Evolutionary conservation across 495 filamentous ascomycete species (phyloP).

Genomic region (Chaetomium tenue): DNA sequence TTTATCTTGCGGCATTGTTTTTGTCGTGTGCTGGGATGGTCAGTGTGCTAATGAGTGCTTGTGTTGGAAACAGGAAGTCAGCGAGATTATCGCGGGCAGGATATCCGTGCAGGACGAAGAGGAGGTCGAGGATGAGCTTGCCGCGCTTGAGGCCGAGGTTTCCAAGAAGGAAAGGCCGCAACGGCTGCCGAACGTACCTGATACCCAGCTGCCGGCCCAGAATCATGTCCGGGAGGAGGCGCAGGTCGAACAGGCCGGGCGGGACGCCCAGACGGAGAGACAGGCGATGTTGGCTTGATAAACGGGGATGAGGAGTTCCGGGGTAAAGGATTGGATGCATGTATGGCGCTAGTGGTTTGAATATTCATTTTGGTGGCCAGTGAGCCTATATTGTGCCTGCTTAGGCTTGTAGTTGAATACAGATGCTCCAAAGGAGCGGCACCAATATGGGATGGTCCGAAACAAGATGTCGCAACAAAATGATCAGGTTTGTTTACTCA

Average conservation of each 20-base stretch:
- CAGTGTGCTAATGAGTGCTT: not conserved
- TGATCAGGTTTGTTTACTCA: not conserved
- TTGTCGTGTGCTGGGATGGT: too few species aligned
- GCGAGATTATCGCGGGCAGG: constrained; percentile 79
- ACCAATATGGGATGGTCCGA: not conserved
- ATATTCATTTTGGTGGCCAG: not conserved
- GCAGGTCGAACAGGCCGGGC: constrained; percentile 31
- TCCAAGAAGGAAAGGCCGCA: constrained; percentile 8
- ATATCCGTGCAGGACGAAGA: constrained; percentile 94
- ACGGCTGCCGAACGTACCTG: constrained; percentile 61
- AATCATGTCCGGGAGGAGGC: constrained; percentile 25
- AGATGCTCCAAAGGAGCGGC: not conserved
- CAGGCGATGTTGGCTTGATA: constrained; percentile 48
- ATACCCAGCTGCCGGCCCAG: constrained; percentile 40
- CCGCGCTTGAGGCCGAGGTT: constrained; percentile 70
- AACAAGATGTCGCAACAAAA: not conserved
- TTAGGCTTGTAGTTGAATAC: too few species aligned
- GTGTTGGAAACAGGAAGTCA: constrained; percentile 65
- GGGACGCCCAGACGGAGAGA: constrained; percentile 34
- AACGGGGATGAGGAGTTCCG: not conserved
- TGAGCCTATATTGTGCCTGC: not conserved
- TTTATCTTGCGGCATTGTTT: not conserved
- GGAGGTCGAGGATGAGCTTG: constrained; percentile 94
- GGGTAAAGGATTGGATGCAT: constrained; percentile 4
- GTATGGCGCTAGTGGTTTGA: constrained; percentile 9